phyloP scores from a whole-genome alignment of 495 filamentous ascomycete genomes.

The Tuber calosporum region DNA sequence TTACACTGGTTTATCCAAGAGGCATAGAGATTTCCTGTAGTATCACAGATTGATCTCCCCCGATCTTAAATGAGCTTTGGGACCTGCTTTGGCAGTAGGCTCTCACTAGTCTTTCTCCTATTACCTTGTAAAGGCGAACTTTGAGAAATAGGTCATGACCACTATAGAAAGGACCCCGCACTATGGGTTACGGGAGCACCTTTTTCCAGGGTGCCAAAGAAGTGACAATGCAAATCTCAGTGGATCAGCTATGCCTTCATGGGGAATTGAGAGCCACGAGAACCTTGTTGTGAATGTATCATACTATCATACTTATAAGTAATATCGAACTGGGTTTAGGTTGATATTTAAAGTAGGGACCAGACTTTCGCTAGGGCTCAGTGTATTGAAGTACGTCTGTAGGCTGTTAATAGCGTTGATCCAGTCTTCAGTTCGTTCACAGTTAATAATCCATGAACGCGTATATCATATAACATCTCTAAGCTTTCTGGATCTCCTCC shows the following conservation, averaged over 20 bases:
- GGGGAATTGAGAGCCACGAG: not conserved
- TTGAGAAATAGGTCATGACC: no score
- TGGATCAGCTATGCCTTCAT: not conserved
- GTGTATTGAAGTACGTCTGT: not conserved
- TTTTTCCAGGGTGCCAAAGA: not conserved
- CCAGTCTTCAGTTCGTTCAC: not conserved
- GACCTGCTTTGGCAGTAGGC: no score
- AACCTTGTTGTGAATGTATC: not conserved
- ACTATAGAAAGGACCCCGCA: no score
- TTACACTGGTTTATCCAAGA: no score
- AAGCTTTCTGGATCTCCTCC: not conserved
- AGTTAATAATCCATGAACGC: not conserved
- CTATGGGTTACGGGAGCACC: no score
- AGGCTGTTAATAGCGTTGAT: not conserved
- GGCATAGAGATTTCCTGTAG: no score
- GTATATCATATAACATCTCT: not conserved
- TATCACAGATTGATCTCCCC: no score
- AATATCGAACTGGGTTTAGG: not conserved
- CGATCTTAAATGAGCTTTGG: no score
- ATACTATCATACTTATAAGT: not conserved
- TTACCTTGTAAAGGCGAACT: no score
- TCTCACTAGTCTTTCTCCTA: no score
- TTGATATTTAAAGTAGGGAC: not conserved
- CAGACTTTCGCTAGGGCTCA: not conserved
- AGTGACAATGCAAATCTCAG: not conserved